Base-by-base conservation (phyloP, 139 green algal genomes). In the Picochlorum sp. region DNA sequence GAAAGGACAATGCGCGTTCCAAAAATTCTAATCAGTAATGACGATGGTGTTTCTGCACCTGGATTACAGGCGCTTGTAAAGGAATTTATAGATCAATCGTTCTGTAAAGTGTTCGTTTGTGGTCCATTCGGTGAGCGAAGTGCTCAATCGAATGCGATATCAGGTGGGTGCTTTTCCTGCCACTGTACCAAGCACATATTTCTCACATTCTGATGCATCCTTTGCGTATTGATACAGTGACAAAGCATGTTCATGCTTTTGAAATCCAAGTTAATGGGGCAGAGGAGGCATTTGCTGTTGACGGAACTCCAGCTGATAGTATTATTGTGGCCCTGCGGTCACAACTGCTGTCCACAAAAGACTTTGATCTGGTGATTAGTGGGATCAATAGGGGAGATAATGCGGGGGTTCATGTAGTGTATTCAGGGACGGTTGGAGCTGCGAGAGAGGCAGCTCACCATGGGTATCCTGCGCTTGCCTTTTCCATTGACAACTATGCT, bases 371-470 rank as follows among this genome's bases (percentile, higher is more conserved):
- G 21, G 66, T 83, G 2, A 71, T 88, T 6, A 62, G 23, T 13
- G 84, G 86, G 49, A 93, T 93, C 71, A 93, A 93, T 66, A 68
- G 84, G 1, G 86, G 86, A 3, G 86, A 93, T 77, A 93, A 93
- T 73, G 76, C 65, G 28, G 86, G 86, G 6, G 67, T 88, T 51
- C 86, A 92, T 47, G 80, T 91, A 37, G 87, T 90, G 18, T 92
- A 91, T 69, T 71, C 44, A 6, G 83, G 85, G 44, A 92, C 85
- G 5, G 85, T 92, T 6, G 85, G 82, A 1, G 82, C 83, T 13
- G 85, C 85, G 3, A 61, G 84, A 0, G 85, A 92, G 66, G 85
- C 78, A 14, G 83, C 85, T 8, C 86, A 80, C 75, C 85, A 88
- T 71, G 81, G 78, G 26, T 23, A 85, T 0, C 79, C 83, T 3